Base-by-base conservation (phyloP, 192 early-diverging fungal species). In the Umbelopsis isabellina region DNA sequence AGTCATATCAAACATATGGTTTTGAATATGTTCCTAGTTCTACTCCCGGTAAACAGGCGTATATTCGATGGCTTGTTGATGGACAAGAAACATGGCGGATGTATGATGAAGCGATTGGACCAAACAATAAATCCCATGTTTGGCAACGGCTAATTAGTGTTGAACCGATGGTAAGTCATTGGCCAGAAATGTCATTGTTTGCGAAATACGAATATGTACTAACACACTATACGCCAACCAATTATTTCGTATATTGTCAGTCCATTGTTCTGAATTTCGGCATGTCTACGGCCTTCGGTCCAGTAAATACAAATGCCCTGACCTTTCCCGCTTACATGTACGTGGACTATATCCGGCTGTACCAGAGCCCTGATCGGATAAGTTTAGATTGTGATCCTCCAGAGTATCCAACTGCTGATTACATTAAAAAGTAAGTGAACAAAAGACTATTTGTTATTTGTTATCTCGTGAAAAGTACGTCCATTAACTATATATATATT, bases 161-260 rank as follows among this genome's bases (percentile, higher is more conserved):
- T 18, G 65, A 66, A 48, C 65, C 65, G 46, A 66, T 66, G 65
- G 65, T 66, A 46, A 66, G 65, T 46, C 55, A 16, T 35, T 58
- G 25, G 23, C 23, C 35, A 16, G 12, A 35, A 16, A 18, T 61
- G 30, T 61, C 12, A 27, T 61, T 61, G 11, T 61, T 35, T 41
- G 37, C 10, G 10, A 41, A 41, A 41, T 41, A 41, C 2, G 37
- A 10, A 41, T 41, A 41, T 41, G 37, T 41, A 61, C 30, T 61
- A 35, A 61, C 15, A 35, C 25, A 3, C 30, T 55, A 13, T 27
- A 16, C 18, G 21, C 27, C 12, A 16, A 5, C 37, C 30, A 27
- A 18, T 13, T 61, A 25, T 25, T 35, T 35, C 27, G 0, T 10
- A 21, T 49, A 49, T 49, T 37, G 2, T 27, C n/a, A 61, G 55